Evolutionary conservation across 2,329 filamentous ascomycete species (phyloP).

Genomic region (Ceratocystis variospora): DNA sequence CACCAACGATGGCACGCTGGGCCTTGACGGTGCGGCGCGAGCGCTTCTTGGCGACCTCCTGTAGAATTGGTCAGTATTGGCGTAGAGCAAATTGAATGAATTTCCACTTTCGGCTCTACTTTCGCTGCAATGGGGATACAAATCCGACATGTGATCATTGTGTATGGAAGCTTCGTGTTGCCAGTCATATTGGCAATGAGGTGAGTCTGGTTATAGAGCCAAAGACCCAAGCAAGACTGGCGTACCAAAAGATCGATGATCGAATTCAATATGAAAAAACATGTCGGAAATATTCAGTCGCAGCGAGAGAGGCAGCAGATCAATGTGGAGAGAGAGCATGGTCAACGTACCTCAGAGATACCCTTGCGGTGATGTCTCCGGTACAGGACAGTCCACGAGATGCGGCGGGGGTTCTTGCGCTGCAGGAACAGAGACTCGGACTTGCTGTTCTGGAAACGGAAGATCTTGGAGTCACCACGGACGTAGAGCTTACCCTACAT

Average conservation of each 20-base stretch:
- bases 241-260: not conserved
- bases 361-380: constrained; percentile 99
- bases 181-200: not conserved
- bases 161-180: not conserved
- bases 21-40: constrained; percentile 95
- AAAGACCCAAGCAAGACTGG: not conserved
- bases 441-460: constrained; percentile 99
- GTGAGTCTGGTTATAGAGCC: not conserved
- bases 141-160: not conserved
- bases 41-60: constrained; percentile 99
- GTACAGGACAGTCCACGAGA: constrained; percentile 97
- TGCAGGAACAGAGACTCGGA: constrained; percentile 99
- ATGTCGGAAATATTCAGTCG: not conserved
- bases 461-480: constrained; percentile 99
- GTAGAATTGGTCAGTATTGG: constrained; percentile 33
- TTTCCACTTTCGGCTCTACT: not conserved
- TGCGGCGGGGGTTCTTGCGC: constrained; percentile 99
- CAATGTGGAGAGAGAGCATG: not conserved
- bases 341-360: constrained; percentile 86
- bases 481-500: constrained; percentile 96
- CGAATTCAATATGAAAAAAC: not conserved
- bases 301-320: not conserved
- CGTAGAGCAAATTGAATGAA: not conserved
- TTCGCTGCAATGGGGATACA: not conserved
- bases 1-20: constrained; percentile 98